Evolutionary conservation across 352 stramenopile genomes (phyloP).

Genomic region (Pythium guiyangense): DNA sequence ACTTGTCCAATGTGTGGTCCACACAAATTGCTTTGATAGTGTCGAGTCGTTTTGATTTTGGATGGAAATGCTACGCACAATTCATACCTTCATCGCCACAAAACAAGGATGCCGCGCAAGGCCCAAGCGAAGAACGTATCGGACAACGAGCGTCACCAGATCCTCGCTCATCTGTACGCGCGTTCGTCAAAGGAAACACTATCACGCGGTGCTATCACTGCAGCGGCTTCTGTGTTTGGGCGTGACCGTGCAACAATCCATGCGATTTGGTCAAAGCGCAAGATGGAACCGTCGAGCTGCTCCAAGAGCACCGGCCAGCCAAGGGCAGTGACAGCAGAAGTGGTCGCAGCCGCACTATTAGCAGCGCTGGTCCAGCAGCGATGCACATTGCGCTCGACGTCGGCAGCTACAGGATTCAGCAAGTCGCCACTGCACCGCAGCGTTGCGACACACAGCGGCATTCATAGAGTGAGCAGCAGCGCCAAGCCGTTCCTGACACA

Average conservation of each 20-base stretch:
- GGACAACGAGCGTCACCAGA: background rate
- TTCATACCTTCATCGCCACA: no score
- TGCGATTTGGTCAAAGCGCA: background rate
- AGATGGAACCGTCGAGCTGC: background rate
- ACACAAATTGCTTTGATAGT: no score
- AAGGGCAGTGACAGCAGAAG: background rate
- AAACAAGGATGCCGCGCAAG: background rate
- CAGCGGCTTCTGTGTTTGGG: background rate
- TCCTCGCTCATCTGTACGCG: background rate
- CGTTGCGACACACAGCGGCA: background rate
- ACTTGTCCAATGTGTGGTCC: background rate
- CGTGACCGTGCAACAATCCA: background rate
- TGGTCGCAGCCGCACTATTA: background rate
- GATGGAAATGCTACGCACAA: background rate
- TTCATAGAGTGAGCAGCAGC: background rate
- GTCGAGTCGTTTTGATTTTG: no score
- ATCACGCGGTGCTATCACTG: background rate
- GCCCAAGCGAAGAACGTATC: background rate
- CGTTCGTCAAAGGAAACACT: background rate
- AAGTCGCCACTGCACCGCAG: background rate
- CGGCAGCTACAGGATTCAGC: background rate
- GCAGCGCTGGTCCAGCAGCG: background rate
- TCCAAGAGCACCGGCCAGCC: background rate
- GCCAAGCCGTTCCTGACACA: background rate
- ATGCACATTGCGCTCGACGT: background rate